These are phyloP conservation scores for Opeltia flavorubescens DNA, from an alignment of 495 filamentous ascomycete genomes.

Conservation along the genomic window DNA sequence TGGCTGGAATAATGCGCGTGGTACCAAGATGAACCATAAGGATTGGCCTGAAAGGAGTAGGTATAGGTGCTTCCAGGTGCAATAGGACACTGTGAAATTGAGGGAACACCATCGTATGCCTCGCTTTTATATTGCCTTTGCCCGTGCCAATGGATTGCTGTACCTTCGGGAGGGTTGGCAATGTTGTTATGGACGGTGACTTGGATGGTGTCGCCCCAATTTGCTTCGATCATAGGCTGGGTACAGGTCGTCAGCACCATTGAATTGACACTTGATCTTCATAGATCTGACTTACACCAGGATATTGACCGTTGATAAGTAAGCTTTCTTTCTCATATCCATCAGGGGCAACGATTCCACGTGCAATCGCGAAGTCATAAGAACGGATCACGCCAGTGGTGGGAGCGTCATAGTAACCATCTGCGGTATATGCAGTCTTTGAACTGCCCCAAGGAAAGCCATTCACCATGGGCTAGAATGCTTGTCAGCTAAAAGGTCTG, in stretches of 20 bases:
- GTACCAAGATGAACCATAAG: constrained; percentile 35
- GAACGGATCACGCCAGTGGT: constrained; percentile 20
- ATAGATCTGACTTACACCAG: constrained; percentile 4
- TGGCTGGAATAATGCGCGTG: constrained; percentile 34
- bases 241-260: neutral
- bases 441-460: constrained; percentile 14
- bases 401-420: constrained; percentile 19
- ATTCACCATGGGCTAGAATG: constrained; percentile 5
- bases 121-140: constrained; percentile 25
- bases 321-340: constrained; percentile 28
- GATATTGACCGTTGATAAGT: constrained; percentile 23
- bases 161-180: constrained; percentile 24
- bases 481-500: neutral
- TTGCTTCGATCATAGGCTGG: constrained; percentile 40
- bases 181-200: constrained; percentile 42
- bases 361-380: constrained; percentile 22
- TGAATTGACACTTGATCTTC: neutral
- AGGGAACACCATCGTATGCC: constrained; percentile 34
- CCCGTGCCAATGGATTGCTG: constrained; percentile 36
- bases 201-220: constrained; percentile 46
- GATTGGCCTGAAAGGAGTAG: constrained; percentile 22
- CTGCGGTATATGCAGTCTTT: constrained; percentile 11
- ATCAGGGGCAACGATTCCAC: constrained; percentile 32
- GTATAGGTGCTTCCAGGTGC: constrained; percentile 25
- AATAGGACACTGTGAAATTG: constrained; percentile 37